Evolutionary conservation across 2,329 filamentous ascomycete species (phyloP), one percentile per base, ranked within the genome.

Genomic region (Epichloe aotearoae): DNA sequence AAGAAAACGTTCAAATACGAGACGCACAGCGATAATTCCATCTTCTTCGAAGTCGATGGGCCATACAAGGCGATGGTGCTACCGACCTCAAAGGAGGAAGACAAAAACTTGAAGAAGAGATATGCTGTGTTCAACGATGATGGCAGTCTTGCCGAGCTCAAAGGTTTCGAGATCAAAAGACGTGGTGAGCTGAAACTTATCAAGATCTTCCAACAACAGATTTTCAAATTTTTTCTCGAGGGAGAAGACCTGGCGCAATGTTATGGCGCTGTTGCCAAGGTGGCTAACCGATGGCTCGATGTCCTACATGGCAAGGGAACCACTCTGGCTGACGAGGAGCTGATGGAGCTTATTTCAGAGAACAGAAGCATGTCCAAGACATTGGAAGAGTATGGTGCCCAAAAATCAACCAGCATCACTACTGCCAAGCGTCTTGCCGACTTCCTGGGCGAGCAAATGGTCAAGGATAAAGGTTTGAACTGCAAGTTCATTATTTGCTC

Each of bases 101-200:
- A 97, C 72, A 98, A 97, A 74, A 98, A 98, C 68, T 75, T 98
- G 77, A 98, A 98, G 73, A 98, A 98, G 71, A 83, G 93, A 62
- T 98, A 98, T 64, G 93, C 94, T 40, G 93, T 98, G 4, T 98
- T 98, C 78, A 98, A 98, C 62, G 87, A 97, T 55, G 93, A 98
- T 61, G 93, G 94, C 39, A 95, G 84, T 66, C 74, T 98, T 49
- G 93, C 93, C 14, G 93, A 98, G 64, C 68, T 98, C 62, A 98
- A 98, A 64, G 93, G 93, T 5, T 98, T 98, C 62, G 93, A 98
- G 62, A 83, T 98, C 57, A 98, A 98, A 73, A 84, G 93, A 64
- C 80, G 93, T 79, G 93, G 93, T 74, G 93, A 98, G 70, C 73
- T 98, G 59, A 98, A 98, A 71, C 83, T 98, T 59, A 98, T 98